phyloP scores from a whole-genome alignment of 177 flowering plant species.

The Telopea speciosissima region DNA sequence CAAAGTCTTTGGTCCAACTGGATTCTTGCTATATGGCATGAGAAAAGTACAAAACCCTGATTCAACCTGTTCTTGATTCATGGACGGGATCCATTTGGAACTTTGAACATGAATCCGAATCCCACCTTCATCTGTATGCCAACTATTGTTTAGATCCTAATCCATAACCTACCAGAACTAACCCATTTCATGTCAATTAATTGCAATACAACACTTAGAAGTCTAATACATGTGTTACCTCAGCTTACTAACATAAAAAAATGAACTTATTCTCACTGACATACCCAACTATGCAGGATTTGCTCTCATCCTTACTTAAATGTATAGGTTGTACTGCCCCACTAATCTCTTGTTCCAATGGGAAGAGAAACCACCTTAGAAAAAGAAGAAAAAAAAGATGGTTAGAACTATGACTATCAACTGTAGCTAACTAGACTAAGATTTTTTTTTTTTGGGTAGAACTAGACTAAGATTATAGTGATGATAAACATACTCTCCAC shows the following conservation, averaged over 20 bases:
- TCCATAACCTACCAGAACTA: background rate
- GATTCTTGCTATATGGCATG: background rate
- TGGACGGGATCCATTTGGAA: background rate
- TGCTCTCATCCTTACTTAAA: constrained; percentile 53
- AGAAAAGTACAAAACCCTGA: background rate
- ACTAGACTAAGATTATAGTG: background rate
- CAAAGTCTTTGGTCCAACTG: background rate
- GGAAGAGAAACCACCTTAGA: constrained; percentile 81
- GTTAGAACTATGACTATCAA: background rate
- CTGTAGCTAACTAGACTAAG: background rate
- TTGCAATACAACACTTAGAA: background rate
- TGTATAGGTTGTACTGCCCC: constrained; percentile 39
- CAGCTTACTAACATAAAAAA: background rate
- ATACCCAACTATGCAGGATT: constrained; percentile 66
- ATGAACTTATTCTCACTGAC: constrained; percentile 3
- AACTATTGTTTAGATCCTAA: background rate
- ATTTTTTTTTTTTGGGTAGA: no score
- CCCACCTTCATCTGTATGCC: background rate
- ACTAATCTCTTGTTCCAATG: constrained; percentile 31
- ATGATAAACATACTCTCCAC: constrained; percentile 62
- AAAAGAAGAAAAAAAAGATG: constrained; percentile 10
- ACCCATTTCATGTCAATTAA: background rate
- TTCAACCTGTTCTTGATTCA: background rate
- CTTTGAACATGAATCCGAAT: background rate
- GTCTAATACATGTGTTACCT: background rate